Conservation (phyloP, 345 rosid genomes). For the Linum usitatissimum region DNA sequence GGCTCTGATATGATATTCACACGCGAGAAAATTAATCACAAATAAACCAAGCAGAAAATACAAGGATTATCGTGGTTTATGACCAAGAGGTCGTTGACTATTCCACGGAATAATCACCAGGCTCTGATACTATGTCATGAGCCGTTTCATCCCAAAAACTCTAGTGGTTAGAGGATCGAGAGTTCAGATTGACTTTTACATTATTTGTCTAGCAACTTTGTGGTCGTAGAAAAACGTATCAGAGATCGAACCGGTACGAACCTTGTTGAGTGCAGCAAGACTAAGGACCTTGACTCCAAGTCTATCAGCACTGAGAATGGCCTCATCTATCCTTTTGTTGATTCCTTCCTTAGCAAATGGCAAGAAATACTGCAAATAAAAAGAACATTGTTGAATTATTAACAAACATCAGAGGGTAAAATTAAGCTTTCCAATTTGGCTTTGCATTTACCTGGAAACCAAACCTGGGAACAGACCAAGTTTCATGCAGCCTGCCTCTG, state of each 20-base stretch:
- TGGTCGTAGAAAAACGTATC: not conserved
- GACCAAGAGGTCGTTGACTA: too few species aligned
- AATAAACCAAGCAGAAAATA: too few species aligned
- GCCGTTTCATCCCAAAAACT: too few species aligned
- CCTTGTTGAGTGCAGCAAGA: conserved; percentile 94
- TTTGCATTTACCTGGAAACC: conserved; percentile 62
- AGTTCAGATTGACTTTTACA: too few species aligned
- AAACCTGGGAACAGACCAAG: conserved; percentile 79
- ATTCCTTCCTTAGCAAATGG: conserved; percentile 85
- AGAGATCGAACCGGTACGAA: conserved; percentile 3
- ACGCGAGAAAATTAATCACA: too few species aligned
- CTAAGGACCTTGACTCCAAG: conserved; percentile 88
- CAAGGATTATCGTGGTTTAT: too few species aligned
- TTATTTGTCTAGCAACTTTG: too few species aligned
- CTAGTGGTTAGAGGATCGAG: too few species aligned
- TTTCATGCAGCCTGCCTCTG: conserved; percentile 54
- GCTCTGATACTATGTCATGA: too few species aligned
- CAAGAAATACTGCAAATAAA: conserved; percentile 73
- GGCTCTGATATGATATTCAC: too few species aligned
- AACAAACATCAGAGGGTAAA: not conserved
- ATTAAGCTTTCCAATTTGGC: not conserved
- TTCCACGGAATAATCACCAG: too few species aligned
- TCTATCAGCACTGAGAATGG: conserved; percentile 68
- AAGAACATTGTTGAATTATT: not conserved
- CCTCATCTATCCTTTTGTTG: conserved; percentile 67